Evolutionary conservation across 1,284 basidiomycete genomes (phyloP), one percentile per base, ranked within the genome.

Genomic region (Naganishia sp.): DNA sequence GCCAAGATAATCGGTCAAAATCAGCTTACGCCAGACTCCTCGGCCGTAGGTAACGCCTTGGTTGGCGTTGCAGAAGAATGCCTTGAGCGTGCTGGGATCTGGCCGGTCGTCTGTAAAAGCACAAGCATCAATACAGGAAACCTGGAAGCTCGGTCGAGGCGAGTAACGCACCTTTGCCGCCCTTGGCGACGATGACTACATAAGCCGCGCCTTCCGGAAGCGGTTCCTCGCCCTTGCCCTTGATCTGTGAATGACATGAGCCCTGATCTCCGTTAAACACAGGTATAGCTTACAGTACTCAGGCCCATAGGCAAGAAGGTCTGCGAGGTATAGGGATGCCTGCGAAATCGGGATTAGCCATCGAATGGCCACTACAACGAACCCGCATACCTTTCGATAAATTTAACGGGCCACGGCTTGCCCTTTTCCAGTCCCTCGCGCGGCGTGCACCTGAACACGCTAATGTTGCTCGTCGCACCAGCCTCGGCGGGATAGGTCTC

Each of bases 271-370:
- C 4, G 35, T 13, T 13, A 13, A 13, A 39, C 10, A 13, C 7
- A 13, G 13, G 35, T 13, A 9, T 39, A 39, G 35, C 76, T 68
- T 65, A 78, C 84, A 41, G 80, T 80, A 41, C 74, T 78, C 55
- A 77, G 79, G 15, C 90, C 89, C 90, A 97, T 92, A 1, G 94
- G 93, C 67, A 95, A 84, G 77, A 97, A 97, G 10, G 89, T 75
- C 67, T 81, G 79, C 71, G 88, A 92, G 10, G 91, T 94, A 76
- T 73, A 77, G 42, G 73, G 69, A 66, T 82, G 81, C 54, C 71
- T 67, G 39, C 31, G 3, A 32, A 10, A 35, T 17, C 9, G 39
- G 28, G 21, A 25, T 65, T 53, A 64, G 42, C 25, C 23, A 3
- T 32, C 2, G 31, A n/a, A 31, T 21, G 32, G 6, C 17, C 21